Evolutionary conservation across 2,329 filamentous ascomycete genomes (phyloP).

Genomic region (Clarireedia paspali): DNA sequence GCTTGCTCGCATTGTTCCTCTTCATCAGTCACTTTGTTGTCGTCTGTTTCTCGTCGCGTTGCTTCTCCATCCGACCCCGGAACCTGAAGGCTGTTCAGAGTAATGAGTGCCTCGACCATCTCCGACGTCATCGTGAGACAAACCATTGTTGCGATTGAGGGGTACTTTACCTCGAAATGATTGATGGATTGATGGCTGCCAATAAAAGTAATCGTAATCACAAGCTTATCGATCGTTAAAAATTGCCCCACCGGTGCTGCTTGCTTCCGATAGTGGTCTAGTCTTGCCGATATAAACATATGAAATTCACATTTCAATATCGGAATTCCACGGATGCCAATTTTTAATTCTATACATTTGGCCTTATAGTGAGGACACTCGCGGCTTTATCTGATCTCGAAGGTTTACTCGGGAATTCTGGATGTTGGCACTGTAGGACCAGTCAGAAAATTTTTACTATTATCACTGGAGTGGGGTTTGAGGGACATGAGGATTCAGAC

Average conservation of each 20-base stretch:
- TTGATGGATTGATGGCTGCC: neutral
- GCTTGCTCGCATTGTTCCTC: neutral
- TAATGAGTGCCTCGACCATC: conserved; percentile 54
- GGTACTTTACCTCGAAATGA: neutral
- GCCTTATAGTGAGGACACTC: neutral
- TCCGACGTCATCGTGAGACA: conserved; percentile 67
- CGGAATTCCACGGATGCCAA: conserved; percentile 17
- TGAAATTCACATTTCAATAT: conserved; percentile 8
- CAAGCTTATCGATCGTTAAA: conserved; percentile 16
- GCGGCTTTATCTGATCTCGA: neutral
- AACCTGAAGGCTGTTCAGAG: conserved; percentile 22
- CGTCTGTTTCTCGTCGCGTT: neutral
- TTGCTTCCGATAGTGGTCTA: conserved; percentile 18
- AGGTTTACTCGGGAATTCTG: neutral
- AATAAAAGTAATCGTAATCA: neutral
- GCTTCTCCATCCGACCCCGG: neutral
- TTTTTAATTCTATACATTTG: conserved; percentile 4
- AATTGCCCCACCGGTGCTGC: conserved; percentile 8
- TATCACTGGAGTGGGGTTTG: neutral
- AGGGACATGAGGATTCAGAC: conserved; percentile 46
- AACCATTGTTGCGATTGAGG: conserved; percentile 50
- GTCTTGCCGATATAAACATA: conserved; percentile 13
- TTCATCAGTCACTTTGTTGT: neutral
- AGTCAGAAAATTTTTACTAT: neutral
- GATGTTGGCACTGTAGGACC: neutral